Evolutionary conservation across 192 early-diverging fungal species (phyloP).

Genomic region (Podila epicladia): DNA sequence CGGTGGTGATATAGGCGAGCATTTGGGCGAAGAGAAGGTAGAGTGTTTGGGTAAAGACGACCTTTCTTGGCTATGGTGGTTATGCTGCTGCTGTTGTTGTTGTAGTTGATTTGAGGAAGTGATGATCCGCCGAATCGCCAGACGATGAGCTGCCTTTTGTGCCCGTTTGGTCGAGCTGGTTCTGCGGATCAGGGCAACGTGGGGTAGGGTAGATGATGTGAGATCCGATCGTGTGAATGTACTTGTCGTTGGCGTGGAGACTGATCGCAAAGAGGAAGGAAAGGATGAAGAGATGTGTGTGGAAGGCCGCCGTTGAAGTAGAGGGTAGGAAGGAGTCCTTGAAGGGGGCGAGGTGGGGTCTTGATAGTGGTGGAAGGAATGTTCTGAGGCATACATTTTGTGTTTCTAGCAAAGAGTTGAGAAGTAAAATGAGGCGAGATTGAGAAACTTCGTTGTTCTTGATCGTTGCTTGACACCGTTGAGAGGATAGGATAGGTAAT

Average conservation of each 20-base stretch:
- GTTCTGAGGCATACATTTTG: not conserved
- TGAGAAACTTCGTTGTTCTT: too few species aligned
- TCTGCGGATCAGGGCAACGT: constrained; percentile 7
- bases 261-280: not conserved
- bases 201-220: not conserved
- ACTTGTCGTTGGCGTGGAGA: not conserved
- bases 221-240: not conserved
- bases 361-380: not conserved
- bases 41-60: not conserved
- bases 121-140: constrained; percentile 29
- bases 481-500: too few species aligned
- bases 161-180: constrained; percentile 20
- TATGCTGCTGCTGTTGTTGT: constrained; percentile 9
- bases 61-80: not conserved
- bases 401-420: too few species aligned
- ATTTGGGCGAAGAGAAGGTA: not conserved
- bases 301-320: not conserved
- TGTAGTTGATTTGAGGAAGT: constrained; percentile 15
- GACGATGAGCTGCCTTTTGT: constrained; percentile 18
- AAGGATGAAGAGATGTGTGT: not conserved
- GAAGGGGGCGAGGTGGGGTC: not conserved
- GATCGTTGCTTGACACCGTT: too few species aligned
- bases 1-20: not conserved
- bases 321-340: not conserved
- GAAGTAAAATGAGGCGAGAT: too few species aligned